These are phyloP conservation scores for Oryza australiensis DNA, from an alignment of 176 grass and related monocot genomes.

Conservation along the genomic window DNA sequence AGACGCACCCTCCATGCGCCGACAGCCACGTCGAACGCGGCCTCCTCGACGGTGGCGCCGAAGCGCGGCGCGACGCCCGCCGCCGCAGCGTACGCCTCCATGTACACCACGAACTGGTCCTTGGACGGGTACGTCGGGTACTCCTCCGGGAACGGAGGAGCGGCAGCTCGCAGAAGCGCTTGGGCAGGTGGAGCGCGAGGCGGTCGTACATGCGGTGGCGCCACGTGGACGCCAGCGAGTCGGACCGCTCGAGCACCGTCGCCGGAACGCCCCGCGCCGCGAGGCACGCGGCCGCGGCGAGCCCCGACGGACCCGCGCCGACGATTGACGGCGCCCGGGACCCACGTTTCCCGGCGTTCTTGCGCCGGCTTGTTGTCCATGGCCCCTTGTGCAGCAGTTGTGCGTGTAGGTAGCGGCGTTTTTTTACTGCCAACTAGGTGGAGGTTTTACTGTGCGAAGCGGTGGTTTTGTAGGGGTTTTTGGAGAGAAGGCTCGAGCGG, in stretches of 20 bases:
- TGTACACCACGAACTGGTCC: constrained; percentile 86
- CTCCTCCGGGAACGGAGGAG: constrained; percentile 59
- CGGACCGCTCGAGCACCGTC: constrained; percentile 70
- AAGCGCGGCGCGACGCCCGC: constrained; percentile 64
- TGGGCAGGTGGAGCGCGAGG: constrained; percentile 91
- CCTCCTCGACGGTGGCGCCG: constrained; percentile 57
- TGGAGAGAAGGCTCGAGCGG: neutral
- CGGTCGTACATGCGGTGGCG: constrained; percentile 88
- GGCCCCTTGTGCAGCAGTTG: neutral
- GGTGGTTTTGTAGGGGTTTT: constrained; percentile 63
- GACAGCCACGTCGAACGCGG: constrained; percentile 46
- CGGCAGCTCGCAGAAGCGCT: constrained; percentile 92
- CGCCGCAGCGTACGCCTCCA: constrained; percentile 64
- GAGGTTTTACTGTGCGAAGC: constrained; percentile 22
- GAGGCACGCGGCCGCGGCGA: constrained; percentile 79
- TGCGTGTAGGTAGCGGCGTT: neutral
- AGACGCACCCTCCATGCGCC: constrained; percentile 63
- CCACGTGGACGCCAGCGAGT: constrained; percentile 89
- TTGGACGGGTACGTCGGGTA: constrained; percentile 83
- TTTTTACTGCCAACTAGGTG: constrained; percentile 32
- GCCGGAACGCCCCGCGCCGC: constrained; percentile 66
- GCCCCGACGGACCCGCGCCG: constrained; percentile 86
- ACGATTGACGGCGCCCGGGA: constrained; percentile 67
- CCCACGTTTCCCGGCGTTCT: constrained; percentile 42
- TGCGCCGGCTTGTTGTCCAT: constrained; percentile 39